phyloP scores from a whole-genome alignment of 1,284 basidiomycete species.

The Cystobasidium slooffiae region DNA sequence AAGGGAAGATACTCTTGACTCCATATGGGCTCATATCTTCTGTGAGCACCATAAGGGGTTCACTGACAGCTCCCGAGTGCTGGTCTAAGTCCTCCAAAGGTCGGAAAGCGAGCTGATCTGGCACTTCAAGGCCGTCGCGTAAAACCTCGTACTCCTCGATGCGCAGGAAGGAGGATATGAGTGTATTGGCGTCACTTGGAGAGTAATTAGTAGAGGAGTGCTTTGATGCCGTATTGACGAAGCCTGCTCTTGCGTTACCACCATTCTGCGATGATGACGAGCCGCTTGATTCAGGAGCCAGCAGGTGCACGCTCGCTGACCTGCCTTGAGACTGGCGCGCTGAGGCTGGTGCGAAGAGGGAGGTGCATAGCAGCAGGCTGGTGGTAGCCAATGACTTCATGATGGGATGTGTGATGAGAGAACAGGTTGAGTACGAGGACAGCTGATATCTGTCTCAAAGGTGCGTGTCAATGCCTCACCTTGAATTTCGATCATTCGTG shows the following conservation, averaged over 20 bases:
- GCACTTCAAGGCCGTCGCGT: conserved; percentile 38
- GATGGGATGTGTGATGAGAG: neutral
- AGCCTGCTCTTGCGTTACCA: neutral
- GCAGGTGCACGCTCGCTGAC: conserved; percentile 16
- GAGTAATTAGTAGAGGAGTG: neutral
- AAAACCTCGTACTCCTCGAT: conserved; percentile 37
- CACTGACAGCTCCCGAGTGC: too few relatives aligned
- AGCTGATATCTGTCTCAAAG: neutral
- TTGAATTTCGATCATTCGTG: neutral
- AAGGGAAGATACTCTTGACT: neutral
- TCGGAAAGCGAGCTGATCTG: conserved; percentile 24
- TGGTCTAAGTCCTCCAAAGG: neutral
- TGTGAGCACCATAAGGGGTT: conserved; percentile 28
- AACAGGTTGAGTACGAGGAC: neutral
- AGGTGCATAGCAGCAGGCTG: neutral
- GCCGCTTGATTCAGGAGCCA: neutral
- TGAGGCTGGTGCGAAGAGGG: neutral
- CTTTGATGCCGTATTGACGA: neutral
- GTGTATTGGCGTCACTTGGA: conserved; percentile 31
- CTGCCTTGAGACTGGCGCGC: neutral
- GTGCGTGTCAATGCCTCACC: too few relatives aligned
- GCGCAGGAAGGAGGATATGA: conserved; percentile 40
- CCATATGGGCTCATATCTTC: conserved; percentile 15
- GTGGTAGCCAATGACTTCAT: conserved; percentile 13
- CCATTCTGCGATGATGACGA: conserved; percentile 19